Evolutionary conservation across 2,329 filamentous ascomycete genomes (phyloP), one percentile per base, ranked within the genome.

Genomic region (Colletotrichum tropicicola): DNA sequence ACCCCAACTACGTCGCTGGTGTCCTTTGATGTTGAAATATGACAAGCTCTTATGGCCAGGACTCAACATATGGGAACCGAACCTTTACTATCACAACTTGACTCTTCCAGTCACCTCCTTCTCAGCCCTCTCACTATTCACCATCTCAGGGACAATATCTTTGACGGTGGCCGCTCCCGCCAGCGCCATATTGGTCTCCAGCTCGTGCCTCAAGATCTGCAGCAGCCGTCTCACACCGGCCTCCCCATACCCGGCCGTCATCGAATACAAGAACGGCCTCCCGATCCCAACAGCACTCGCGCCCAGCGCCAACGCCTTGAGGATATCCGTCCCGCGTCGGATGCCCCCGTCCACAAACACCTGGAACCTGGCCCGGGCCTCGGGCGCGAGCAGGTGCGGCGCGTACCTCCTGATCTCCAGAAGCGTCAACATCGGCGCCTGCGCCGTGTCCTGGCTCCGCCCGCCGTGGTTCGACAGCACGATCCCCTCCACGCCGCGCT

Each of bases 381-480:
- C 25, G 81, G 93, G 56, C 2, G 56, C 61, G 8, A 71, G 28
- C 1, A 69, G 52, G 41, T 69, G 45, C 45, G 65, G 59, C 55
- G 61, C 44, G 61, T 71, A 75, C 91, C 80, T 37, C 88, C 90
- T 5, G 94, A 81, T 51, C 39, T 69, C 68, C 15, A 69, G 64
- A 3, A 69, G 63, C 13, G 64, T 67, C 9, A 67, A 7, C 30
- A 69, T 67, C 44, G 66, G 59, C 21, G 66, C 28, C 10, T 67
- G 66, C 0, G 82, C 79, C 70, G 72, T 86, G 60, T 87, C 84
- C 1, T 82, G 71, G 45, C 77, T 82, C 49, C 91, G 75, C 0
- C 91, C 91, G 1, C 90, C 91, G 73, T 93, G 91, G 68, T 93
- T 93, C 13, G 83, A 87, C 2, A 93, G 80, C 2, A 93, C 83